phyloP scores from a whole-genome alignment of 139 green algal species.

The Chlamydomonas applanata region DNA sequence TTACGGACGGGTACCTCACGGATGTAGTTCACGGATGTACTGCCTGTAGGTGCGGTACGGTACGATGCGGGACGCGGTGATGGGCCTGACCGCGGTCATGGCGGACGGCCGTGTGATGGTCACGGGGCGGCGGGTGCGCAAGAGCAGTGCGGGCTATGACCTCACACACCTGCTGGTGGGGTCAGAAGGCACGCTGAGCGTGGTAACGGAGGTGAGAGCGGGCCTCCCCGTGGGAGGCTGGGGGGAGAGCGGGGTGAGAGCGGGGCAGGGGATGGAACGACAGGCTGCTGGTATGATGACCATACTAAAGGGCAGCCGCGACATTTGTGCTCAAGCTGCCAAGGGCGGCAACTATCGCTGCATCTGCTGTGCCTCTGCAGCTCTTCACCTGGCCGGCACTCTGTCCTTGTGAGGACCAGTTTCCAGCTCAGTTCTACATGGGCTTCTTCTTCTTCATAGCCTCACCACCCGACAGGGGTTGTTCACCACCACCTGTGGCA shows the following conservation, averaged over 20 bases:
- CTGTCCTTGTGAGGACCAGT: no score
- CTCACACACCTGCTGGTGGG: slow-evolving; percentile 63
- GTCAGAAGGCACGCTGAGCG: slow-evolving; percentile 60
- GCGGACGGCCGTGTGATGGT: slow-evolving; percentile 33
- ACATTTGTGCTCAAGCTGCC: no score
- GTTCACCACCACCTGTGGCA: no score
- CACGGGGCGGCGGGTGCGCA: slow-evolving; percentile 42
- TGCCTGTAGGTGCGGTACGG: slow-evolving; percentile 51
- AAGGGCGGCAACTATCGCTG: no score
- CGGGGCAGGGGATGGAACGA: no score
- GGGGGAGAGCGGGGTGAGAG: neutral
- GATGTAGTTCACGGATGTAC: neutral
- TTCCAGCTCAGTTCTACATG: neutral
- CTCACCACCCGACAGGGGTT: no score
- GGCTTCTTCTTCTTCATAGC: no score
- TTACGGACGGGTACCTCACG: neutral
- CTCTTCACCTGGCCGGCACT: neutral
- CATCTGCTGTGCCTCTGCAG: no score
- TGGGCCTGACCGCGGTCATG: slow-evolving; percentile 57
- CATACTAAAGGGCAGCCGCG: no score
- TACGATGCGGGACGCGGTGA: slow-evolving; percentile 71
- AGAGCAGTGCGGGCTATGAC: slow-evolving; percentile 64
- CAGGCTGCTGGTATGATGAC: neutral
- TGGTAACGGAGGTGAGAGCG: slow-evolving; percentile 52
- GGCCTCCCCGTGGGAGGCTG: neutral